phyloP scores from a whole-genome alignment of 2,329 filamentous ascomycete genomes.

The Fusarium torreyae region DNA sequence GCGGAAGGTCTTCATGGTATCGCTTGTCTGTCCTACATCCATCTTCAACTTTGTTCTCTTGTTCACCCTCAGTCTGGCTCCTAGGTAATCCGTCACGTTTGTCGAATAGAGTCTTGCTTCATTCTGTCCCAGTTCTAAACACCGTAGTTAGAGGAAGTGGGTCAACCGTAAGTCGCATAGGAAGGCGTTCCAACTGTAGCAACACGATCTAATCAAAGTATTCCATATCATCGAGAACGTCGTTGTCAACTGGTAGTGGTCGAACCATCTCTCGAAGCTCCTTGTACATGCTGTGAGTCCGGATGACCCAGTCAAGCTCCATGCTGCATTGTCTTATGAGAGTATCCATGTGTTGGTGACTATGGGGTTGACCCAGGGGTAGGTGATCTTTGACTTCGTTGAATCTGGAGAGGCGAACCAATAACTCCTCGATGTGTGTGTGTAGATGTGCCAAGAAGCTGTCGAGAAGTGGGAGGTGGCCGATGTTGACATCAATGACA shows the following conservation, averaged over 20 bases:
- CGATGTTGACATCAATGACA: background rate
- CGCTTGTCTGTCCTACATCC: too few relatives aligned
- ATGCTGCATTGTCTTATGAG: constrained; percentile 16
- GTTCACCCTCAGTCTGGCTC: too few relatives aligned
- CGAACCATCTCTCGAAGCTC: constrained; percentile 1
- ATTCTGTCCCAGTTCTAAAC: too few relatives aligned
- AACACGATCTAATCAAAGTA: background rate
- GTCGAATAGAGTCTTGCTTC: too few relatives aligned
- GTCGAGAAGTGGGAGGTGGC: constrained; percentile 11
- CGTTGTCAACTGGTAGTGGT: background rate
- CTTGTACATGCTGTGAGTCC: constrained; percentile 1
- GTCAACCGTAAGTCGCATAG: too few relatives aligned
- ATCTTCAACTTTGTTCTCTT: too few relatives aligned
- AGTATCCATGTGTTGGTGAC: background rate
- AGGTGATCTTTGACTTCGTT: constrained; percentile 9
- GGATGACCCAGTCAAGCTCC: constrained; percentile 16
- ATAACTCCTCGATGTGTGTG: constrained; percentile 5
- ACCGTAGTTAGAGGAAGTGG: too few relatives aligned
- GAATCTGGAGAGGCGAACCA: constrained; percentile 10
- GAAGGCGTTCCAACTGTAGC: too few relatives aligned
- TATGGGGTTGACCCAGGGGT: background rate
- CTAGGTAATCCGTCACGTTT: too few relatives aligned
- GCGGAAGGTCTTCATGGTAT: too few relatives aligned
- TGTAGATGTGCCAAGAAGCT: constrained; percentile 3
- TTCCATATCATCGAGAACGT: too few relatives aligned